Conservation (phyloP, 2,329 filamentous ascomycete species). For the Aspergillus transmontanensis region DNA sequence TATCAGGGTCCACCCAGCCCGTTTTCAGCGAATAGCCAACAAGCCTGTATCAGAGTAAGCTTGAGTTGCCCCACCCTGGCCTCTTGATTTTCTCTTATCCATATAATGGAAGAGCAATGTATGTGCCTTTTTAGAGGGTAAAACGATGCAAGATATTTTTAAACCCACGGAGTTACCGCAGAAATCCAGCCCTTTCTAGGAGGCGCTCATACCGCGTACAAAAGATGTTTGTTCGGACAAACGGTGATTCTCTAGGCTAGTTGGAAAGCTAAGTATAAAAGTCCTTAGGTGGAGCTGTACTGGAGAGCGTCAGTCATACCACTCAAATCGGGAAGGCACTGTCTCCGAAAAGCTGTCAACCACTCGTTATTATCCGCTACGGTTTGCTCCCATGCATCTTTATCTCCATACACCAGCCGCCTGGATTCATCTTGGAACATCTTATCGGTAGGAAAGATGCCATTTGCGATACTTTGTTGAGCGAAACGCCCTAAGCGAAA, state of each 20-base stretch:
- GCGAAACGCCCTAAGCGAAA: slow-evolving; percentile 23
- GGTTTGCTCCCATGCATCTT: slow-evolving; percentile 28
- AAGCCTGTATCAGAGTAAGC: background rate
- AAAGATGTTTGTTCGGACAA: background rate
- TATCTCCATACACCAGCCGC: slow-evolving; percentile 12
- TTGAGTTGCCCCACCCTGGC: background rate
- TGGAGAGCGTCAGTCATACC: background rate
- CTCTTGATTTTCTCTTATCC: background rate
- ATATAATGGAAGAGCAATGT: background rate
- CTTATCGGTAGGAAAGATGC: slow-evolving; percentile 25
- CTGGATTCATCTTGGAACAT: slow-evolving; percentile 29
- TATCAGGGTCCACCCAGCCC: background rate
- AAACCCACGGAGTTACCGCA: background rate
- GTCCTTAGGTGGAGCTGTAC: background rate
- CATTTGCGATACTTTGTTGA: slow-evolving; percentile 17
- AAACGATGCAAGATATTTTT: background rate
- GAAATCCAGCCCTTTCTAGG: background rate
- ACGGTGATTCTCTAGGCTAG: background rate
- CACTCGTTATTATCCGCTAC: slow-evolving; percentile 22
- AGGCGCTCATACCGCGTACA: background rate
- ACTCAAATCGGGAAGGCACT: background rate
- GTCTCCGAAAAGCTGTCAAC: slow-evolving; percentile 15
- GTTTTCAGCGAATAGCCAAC: background rate
- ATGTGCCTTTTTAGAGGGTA: background rate
- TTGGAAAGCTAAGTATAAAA: background rate